Evolutionary conservation across 208 protist genomes (phyloP), one percentile per base, ranked within the genome.

Genomic region (Trypanosoma scelopori): DNA sequence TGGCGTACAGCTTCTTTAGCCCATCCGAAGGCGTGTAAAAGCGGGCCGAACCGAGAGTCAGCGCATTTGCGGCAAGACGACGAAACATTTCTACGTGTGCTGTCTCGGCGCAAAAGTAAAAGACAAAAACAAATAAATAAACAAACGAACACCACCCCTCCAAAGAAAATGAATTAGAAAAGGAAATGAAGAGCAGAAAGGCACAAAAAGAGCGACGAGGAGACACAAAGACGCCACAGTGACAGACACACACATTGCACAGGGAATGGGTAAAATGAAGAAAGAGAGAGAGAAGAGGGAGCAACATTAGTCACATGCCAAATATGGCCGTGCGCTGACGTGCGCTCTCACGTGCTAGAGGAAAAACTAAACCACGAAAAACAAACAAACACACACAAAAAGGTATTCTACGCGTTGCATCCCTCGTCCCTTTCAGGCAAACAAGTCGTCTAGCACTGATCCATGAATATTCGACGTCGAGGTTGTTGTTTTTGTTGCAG

Each of bases 11-110:
- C 78, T 91, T 89, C 68, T 90, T 90, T 41, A 95, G 69, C 27
- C 83, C 82, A 70, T 86, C 86, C 0, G 90, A 88, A 0, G 90
- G 90, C 11, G 84, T 95, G 87, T 95, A 95, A 74, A 79, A 91
- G 65, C 90, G 90, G 22, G 65, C 76, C 45, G 71, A 76, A 55
- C 69, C 65, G 9, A 76, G 74, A 66, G 75, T 41, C 41, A 76
- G 23, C 13, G 75, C 49, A 18, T 78, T 77, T 64, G 74, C 64
- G 27, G 80, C 72, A 60, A 95, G 22, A 78, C 89, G 89, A 60
- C 89, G 89, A 62, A 95, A 88, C 89, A 95, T 94, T 37, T 30
- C 48, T 56, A 35, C 22, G 43, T 32, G 55, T 39, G 49, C 23
- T 68, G 37, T n/a, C 22, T 59, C 57, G 27, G 45, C 47, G 32